These are phyloP conservation scores for Vicia villosa DNA, from an alignment of 306 rosid species.

Conservation along the genomic window DNA sequence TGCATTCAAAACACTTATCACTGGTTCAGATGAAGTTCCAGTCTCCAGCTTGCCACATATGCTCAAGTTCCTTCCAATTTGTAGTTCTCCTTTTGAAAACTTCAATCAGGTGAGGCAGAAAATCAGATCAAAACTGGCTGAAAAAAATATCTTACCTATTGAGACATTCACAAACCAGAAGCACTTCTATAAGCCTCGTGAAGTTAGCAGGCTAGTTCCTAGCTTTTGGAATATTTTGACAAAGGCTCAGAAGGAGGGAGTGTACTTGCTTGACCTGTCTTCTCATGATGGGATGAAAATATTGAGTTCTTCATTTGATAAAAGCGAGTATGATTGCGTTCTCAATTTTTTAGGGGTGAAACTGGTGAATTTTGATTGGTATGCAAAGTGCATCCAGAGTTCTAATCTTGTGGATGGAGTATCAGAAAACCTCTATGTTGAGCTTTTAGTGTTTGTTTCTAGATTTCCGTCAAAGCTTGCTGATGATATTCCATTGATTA, in stretches of 20 bases:
- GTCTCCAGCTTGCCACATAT: constrained; percentile 44
- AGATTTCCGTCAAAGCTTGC: constrained; percentile 47
- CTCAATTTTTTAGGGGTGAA: constrained; percentile 57
- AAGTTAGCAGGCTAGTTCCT: constrained; percentile 64
- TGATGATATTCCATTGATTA: constrained; percentile 47
- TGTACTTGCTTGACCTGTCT: constrained; percentile 49
- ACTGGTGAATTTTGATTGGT: constrained; percentile 56
- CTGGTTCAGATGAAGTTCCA: constrained; percentile 40
- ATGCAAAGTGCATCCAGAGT: constrained; percentile 68
- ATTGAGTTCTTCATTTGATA: constrained; percentile 59
- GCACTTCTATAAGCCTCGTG: constrained; percentile 61
- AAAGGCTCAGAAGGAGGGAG: constrained; percentile 44
- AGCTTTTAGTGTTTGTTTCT: constrained; percentile 57
- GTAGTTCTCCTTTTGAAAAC: constrained; percentile 40
- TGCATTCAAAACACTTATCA: constrained; percentile 60
- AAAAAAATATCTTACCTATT: constrained; percentile 58
- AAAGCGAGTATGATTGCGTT: constrained; percentile 39
- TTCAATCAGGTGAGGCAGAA: constrained; percentile 57
- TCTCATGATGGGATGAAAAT: constrained; percentile 56
- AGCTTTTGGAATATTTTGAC: constrained; percentile 58
- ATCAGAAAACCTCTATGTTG: constrained; percentile 53
- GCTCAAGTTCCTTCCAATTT: constrained; percentile 61
- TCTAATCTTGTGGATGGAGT: constrained; percentile 55
- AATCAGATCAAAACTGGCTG: constrained; percentile 47
- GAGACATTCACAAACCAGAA: constrained; percentile 58